Evolutionary conservation across 148 eudicot genomes (phyloP), one percentile per base, ranked within the genome.

Genomic region (Selenicereus undatus): DNA sequence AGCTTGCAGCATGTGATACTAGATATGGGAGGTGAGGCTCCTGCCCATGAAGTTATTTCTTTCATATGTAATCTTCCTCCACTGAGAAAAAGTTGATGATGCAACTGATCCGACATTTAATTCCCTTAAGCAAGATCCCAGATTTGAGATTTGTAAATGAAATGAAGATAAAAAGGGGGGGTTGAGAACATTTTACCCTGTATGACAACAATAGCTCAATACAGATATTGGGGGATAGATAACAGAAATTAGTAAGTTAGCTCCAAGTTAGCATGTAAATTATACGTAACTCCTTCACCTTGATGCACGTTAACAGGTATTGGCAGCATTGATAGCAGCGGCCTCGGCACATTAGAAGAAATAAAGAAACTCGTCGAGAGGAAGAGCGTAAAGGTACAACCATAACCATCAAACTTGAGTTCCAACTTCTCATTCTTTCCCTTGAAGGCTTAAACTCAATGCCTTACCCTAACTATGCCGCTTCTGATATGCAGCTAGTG

Each of bases 291-390:
- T 64, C 7, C 42, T 39, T 5, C 3, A 11, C 27, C 32, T 48
- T 50, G 10, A 16, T 20, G 8, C 18, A 26, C 22, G 9, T 36
- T 76, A 20, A 30, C 92, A 91, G 94, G 90, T 32, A 89, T 90
- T 27, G 92, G 91, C 48, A 87, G 86, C 82, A 90, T 91, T 26
- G 94, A 91, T 73, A 91, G 91, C 17, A 87, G 94, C 77, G 94
- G 94, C 45, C 87, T 88, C 50, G 85, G 85, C 84, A 82, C 89
- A 90, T 84, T 91, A 5, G 76, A 86, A 50, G 92, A 91, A 82
- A 76, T 88, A 21, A 82, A 85, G 82, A 90, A 84, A 79, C 76
- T 74, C 50, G 74, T 81, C 0, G 86, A 88, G 39, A 81, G 84
- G 70, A 77, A 80, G 78, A 79, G 77, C 48, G 64, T 88, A 32